phyloP scores from a whole-genome alignment of 2,329 filamentous ascomycete species.

The Fusarium sp. region DNA sequence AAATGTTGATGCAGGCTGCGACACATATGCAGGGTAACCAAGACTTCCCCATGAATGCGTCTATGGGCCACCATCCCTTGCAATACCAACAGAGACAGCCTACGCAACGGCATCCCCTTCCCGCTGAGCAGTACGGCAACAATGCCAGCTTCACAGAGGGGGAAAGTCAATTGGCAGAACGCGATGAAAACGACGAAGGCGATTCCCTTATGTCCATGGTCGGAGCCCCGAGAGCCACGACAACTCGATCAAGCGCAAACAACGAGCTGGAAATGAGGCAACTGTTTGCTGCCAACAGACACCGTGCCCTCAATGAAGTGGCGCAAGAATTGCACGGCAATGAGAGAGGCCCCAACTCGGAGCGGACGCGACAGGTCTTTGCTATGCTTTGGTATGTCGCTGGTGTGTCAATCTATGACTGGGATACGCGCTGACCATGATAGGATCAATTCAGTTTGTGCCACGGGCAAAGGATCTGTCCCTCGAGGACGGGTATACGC shows the following conservation, averaged over 20 bases:
- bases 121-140: slow-evolving; percentile 63
- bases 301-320: slow-evolving; percentile 76
- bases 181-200: slow-evolving; percentile 68
- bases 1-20: slow-evolving; percentile 68
- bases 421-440: slow-evolving; percentile 24
- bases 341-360: slow-evolving; percentile 82
- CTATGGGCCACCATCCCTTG: slow-evolving; percentile 58
- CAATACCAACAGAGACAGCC: slow-evolving; percentile 56
- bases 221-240: slow-evolving; percentile 66
- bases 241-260: slow-evolving; percentile 76
- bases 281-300: slow-evolving; percentile 75
- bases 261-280: slow-evolving; percentile 86
- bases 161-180: slow-evolving; percentile 70
- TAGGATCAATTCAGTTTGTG: slow-evolving; percentile 80
- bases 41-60: slow-evolving; percentile 63
- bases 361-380: slow-evolving; percentile 86
- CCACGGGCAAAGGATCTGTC: slow-evolving; percentile 83
- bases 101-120: slow-evolving; percentile 63
- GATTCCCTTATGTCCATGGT: slow-evolving; percentile 62
- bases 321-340: slow-evolving; percentile 81
- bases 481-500: slow-evolving; percentile 94
- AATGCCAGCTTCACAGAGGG: slow-evolving; percentile 67
- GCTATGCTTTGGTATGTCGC: slow-evolving; percentile 83
- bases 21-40: slow-evolving; percentile 65
- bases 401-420: slow-evolving; percentile 19